Evolutionary conservation across 1,284 basidiomycete species (phyloP), one percentile per base, ranked within the genome.

Genomic region (Porogramme epimiltina): DNA sequence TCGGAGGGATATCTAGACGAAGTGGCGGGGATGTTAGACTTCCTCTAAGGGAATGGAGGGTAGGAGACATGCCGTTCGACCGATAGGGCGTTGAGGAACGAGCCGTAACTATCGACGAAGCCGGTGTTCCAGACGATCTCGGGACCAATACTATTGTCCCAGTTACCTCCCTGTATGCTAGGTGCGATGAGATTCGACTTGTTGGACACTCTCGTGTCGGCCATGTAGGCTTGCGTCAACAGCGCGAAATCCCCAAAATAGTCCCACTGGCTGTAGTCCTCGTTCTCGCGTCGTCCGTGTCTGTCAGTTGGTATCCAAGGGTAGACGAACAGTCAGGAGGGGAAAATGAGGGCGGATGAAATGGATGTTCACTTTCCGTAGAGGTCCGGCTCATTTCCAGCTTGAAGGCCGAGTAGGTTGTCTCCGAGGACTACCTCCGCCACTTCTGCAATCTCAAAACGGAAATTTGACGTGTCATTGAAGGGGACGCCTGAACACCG

Each of bases 361-460:
- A n/a, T n/a, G n/a, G n/a, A n/a, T n/a, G 55, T 56, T 10, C 28
- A 62, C 60, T 39, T 34, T 1, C 45, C 56, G 26, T 80, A 88
- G 55, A 87, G 70, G 69, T 89, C 85, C 4, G 87, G 87, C 66
- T 89, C 87, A 66, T 89, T 89, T 3, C 81, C 83, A 11, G 72
- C 73, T 62, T 83, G 79, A 31, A 87, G 61, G 1, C 85, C 51
- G 24, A 82, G 66, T 11, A 89, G 76, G 55, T 76, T 70, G 49
- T 76, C 68, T 0, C 86, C 86, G 2, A 89, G 73, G 51, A 86
- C 80, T 20, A 63, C 41, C 52, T 77, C 69, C 2, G 71, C 73
- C 20, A 65, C 66, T 39, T 71, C 75, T 4, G 78, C 83, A 20
- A 85, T 82, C 3, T 66, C 62, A 4, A 85, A 64, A 2, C 80